Evolutionary conservation across 352 stramenopile species (phyloP), one percentile per base, ranked within the genome.

Genomic region (Phytophthora multivora): DNA sequence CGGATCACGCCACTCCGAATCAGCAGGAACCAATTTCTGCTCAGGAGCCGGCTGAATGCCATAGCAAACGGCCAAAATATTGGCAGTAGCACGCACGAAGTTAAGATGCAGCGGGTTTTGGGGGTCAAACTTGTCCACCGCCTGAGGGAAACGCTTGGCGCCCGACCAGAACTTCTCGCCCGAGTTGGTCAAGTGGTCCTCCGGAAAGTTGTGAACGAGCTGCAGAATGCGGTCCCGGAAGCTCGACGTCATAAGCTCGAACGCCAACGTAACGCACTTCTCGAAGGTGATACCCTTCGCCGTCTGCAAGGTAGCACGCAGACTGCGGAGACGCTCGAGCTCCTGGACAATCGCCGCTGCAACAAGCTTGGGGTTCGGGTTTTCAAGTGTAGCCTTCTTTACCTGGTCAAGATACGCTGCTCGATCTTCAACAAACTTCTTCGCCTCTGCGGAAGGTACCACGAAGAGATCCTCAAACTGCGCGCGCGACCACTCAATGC

Each of bases 401-500:
- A 95, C 73, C 64, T 94, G 88, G 26, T 66, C 50, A n/a, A 96
- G 28, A 69, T 95, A 97, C n/a, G 64, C 73, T 15, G 66, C 58
- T 23, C 86, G 86, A 48, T 94, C 64, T 16, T 91, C 55, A 7
- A 88, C 67, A 50, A 97, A 97, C 55, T 96, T 96, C 51, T 97
- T 92, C 5, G 85, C 83, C 21, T 96, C 88, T 5, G 79, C 75
- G 19, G 86, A 83, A 8, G 88, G 87, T 12, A 87, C 86, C 23
- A 97, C 84, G 49, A 95, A 95, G 16, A 90, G 33, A 41, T 95
- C 86, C 67, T 93, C 84, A 63, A 95, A 95, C 66, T 95, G 86
- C 18, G 86, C 86, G 15, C 86, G 83, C n/a, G 96, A 96, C 97
- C 97, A 99, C 42, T 99, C 97, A 63, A 99, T 99, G 69, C 97